Base-by-base conservation (phyloP, 352 stramenopile species). In the Pseudoperonospora humuli region DNA sequence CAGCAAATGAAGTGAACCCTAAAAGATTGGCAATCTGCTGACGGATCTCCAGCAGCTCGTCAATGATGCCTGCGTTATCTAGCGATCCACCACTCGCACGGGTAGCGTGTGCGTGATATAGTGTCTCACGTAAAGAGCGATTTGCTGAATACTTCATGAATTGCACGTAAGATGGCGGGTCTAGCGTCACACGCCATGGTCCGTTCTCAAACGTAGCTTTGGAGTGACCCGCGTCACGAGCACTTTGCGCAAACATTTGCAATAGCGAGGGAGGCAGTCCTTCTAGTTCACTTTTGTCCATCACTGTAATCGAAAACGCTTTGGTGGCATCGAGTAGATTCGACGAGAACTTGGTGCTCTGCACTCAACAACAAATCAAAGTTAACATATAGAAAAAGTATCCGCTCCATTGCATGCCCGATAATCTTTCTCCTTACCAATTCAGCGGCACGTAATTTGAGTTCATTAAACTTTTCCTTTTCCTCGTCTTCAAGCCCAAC, bases 281-380 rank as follows among this genome's bases (percentile, higher is more conserved):
- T 31, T 92, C 70, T 7, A 99, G 40, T 34, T 97, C 76, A 1
- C 52, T 47, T 24, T 84, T 73, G 50, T 97, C 76, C 0, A 77
- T 87, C 8, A 98, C 64, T 11, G 74, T 73, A 14, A 98, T 64
- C 24, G 80, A 80, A 57, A 95, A 98, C 10, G 75, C 75, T 66
- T 99, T 99, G 18, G 95, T 98, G 1, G 89, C 85, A 61, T 99
- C 96, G 26, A 99, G 75, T 25, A 98, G 69, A 65, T 99, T 98
- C 54, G 97, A 98, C 27, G 75, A 87, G 45, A 98, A 99, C 37
- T 93, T 95, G 26, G 86, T 98, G 24, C 75, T 94, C 79, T 91
- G 31, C 9, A 38, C 7, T 55, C 28, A 53, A 21, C 5, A 33
- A 4, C 15, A 27, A 40, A 11, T 39, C 28, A 47, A 43, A 5